Evolutionary conservation across 768 basidiomycete species (phyloP), one percentile per base, ranked within the genome.

Genomic region (Cystoderma amianthinum): DNA sequence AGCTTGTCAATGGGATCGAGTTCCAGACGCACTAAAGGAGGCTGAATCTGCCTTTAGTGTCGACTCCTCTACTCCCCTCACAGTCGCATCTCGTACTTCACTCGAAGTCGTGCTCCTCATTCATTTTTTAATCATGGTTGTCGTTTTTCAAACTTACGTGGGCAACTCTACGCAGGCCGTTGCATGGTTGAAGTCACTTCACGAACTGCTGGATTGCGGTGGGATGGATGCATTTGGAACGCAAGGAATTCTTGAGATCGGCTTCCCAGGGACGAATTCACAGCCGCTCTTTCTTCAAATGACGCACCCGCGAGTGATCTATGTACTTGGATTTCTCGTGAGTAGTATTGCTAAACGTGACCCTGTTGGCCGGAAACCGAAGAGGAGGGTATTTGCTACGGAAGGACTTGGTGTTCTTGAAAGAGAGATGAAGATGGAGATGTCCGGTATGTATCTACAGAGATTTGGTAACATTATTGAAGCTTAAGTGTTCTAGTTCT

Each of bases 281-380:
- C 64, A 66, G 11, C 66, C 80, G 2, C 60, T 87, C 0, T 57
- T 63, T 34, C 51, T 87, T 4, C 76, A 76, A 32, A 69, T 71
- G 2, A 86, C 85, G 5, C 84, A 86, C 48, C 85, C 86, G 0
- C 73, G 80, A 3, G 58, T 82, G 2, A 49, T 88, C 0, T 81
- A 78, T 47, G 56, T 75, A 10, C 65, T 88, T 3, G 79, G 76
- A 0, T 88, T 82, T 54, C 72, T 88, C 3, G 62, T 86, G 30
- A 82, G 78, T 48, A 71, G 74, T 3, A 63, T 75, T 1, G 74
- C 82, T 0, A 85, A 86, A 50, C 74, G 83, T 11, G 85, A 90
- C 51, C 72, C 80, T 0, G 75, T 82, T 0, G 88, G 85, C 30
- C 69, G 83, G 18, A 81, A 76, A 40, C 86, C 87, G 3, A 85